Evolutionary conservation across 352 stramenopile species (phyloP).

Genomic region (Phytopythium aichiense): DNA sequence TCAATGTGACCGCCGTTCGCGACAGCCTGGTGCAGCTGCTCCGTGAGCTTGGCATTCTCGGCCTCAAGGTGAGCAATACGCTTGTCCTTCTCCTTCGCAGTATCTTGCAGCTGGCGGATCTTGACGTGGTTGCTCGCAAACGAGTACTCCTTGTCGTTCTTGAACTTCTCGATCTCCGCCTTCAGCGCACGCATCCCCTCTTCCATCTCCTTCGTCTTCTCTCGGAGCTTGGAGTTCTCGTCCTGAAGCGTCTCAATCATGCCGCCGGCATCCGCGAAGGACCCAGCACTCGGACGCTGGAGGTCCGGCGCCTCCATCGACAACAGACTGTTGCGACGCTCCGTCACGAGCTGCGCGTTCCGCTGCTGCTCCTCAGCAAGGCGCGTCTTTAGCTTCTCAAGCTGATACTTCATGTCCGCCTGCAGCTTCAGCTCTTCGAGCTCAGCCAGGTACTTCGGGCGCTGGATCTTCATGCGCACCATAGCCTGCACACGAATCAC

Average conservation of each 20-base stretch:
- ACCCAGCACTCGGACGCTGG: conserved; percentile 7
- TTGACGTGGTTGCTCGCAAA: conserved; percentile 72
- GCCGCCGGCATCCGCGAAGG: conserved; percentile 59
- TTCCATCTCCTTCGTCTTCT: conserved; percentile 80
- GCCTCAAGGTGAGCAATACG: conserved; percentile 59
- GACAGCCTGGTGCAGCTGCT: conserved; percentile 38
- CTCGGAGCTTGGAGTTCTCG: conserved; percentile 71
- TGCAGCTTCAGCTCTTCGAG: conserved; percentile 80
- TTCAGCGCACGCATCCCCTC: conserved; percentile 52
- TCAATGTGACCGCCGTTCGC: conserved; percentile 41
- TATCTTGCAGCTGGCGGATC: conserved; percentile 69
- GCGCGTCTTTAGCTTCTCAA: conserved; percentile 73
- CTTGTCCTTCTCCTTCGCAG: conserved; percentile 71
- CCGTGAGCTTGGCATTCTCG: conserved; percentile 74
- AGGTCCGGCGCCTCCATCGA: conserved; percentile 25
- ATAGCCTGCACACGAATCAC: conserved; percentile 76
- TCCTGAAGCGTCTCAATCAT: conserved; percentile 84
- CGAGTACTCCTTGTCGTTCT: conserved; percentile 76
- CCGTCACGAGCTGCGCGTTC: conserved; percentile 60
- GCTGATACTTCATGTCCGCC: conserved; percentile 83
- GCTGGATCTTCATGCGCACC: conserved; percentile 79
- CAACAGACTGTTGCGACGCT: conserved; percentile 43
- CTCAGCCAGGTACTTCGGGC: conserved; percentile 68
- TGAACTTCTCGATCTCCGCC: conserved; percentile 66
- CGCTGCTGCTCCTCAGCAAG: conserved; percentile 76